A percentile compares a stretch with the other conserved stretches of the same genome.
These are phyloP conservation scores for Wickerhamiella occidentalis DNA, from an alignment of 805 yeast genomes.

Conservation along the genomic window DNA sequence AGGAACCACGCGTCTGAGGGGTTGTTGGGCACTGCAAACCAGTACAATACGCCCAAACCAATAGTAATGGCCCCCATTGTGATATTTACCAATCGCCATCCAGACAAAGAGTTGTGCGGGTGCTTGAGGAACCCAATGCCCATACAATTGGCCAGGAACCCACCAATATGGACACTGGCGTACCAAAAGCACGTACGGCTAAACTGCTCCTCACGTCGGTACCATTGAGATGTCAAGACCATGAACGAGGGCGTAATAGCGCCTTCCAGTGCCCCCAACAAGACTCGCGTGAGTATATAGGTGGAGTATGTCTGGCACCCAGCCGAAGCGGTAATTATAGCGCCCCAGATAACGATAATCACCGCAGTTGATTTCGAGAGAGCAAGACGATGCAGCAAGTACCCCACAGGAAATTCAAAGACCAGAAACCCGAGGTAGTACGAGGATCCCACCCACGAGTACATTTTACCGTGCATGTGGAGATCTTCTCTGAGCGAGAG, in stretches of 20 bases:
- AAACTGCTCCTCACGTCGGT: constrained; percentile 38
- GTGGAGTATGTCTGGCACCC: constrained; percentile 35
- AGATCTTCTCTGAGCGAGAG: constrained; percentile 38
- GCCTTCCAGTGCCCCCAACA: constrained; percentile 41
- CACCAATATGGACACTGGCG: constrained; percentile 34
- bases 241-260: constrained; percentile 47
- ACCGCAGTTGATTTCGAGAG: constrained; percentile 39
- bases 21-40: constrained; percentile 36
- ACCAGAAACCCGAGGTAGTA: constrained; percentile 31
- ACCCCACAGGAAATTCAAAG: constrained; percentile 40
- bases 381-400: constrained; percentile 43
- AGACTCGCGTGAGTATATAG: constrained; percentile 35
- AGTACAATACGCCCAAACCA: constrained; percentile 23
- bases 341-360: constrained; percentile 38
- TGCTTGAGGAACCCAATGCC: constrained; percentile 33
- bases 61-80: constrained; percentile 47
- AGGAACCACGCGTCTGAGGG: constrained; percentile 40
- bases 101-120: constrained; percentile 17
- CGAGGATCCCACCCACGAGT: constrained; percentile 41
- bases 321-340: constrained; percentile 35
- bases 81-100: constrained; percentile 47
- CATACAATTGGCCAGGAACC: constrained; percentile 35
- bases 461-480: constrained; percentile 35
- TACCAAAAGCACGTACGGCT: constrained; percentile 34
- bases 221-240: constrained; percentile 47